Base-by-base conservation (phyloP, 345 rosid species). In the Citrus hindsii region DNA sequence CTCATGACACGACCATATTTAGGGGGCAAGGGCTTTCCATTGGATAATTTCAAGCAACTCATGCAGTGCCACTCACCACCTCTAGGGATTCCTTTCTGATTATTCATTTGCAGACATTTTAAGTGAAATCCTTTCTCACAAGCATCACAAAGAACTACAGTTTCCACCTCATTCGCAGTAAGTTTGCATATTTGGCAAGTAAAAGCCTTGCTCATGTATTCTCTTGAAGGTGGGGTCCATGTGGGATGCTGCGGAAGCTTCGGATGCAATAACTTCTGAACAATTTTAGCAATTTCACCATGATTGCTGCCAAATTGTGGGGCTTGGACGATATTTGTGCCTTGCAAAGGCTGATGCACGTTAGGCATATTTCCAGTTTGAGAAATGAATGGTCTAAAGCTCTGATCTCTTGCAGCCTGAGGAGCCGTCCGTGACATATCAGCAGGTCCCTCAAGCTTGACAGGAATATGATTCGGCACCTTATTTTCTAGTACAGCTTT, bases 161-260 rank as follows among this genome's bases (percentile, higher is more conserved):
- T 88, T 71, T 92, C 97, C 83, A 96, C 91, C 80, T 96, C 99
- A 83, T 82, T 88, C 88, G 82, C 73, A 22, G 84, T 82, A 73
- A 77, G 79, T 80, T 87, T 84, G 90, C 99, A 94, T 55, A 86
- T 81, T 86, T 92, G 92, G 83, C 99, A 96, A 81, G 86, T 48
- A 83, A 86, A 42, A 35, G 93, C 84, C 84, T 87, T 94, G 75
- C 79, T 87, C 97, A 96, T 92, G 83, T 91, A 96, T 71, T 91
- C 98, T 79, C 97, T 91, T 69, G 99, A 96, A 81, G 99, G 99
- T 35, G 93, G 97, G 85, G 82, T 89, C 99, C 98, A 96, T 19
- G 94, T 73, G 69, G 97, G 92, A 77, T 67, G 85, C 77, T 89
- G 85, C 12, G 92, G 91, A 85, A 82, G 86, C 83, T 76, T 82